These are phyloP conservation scores for Fraxinus sp. DNA, from an alignment of 305 asterid genomes.

Conservation along the genomic window DNA sequence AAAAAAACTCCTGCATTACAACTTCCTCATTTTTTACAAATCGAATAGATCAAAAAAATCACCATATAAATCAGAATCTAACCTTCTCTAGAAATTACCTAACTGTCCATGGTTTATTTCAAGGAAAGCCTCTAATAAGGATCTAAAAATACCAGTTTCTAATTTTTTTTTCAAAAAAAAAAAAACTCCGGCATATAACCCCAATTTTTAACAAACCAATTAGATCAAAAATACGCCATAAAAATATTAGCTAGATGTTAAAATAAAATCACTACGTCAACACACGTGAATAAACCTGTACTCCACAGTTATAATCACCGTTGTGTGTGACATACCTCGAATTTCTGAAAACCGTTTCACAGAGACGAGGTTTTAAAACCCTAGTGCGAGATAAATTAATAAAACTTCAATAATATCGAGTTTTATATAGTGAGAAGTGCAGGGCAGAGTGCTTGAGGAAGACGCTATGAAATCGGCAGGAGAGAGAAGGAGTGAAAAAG, in stretches of 20 bases:
- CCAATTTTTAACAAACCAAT: neutral
- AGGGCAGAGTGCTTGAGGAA: neutral
- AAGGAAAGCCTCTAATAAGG: neutral
- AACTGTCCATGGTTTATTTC: neutral
- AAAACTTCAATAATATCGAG: neutral
- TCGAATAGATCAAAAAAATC: neutral
- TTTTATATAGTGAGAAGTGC: neutral
- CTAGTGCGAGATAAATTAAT: neutral
- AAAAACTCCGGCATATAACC: neutral
- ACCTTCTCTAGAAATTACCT: neutral
- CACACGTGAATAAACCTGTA: neutral
- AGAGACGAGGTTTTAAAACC: neutral
- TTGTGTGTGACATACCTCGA: neutral
- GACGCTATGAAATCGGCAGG: neutral
- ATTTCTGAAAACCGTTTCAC: neutral
- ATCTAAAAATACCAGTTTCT: neutral
- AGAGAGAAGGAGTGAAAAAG: neutral
- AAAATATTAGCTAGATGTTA: neutral
- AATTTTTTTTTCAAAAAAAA: neutral
- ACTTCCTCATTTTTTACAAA: neutral
- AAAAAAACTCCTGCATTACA: neutral
- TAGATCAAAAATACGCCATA: neutral
- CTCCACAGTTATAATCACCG: neutral
- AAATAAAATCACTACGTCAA: neutral
- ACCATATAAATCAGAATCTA: neutral